A percentile compares a stretch with the other conserved stretches of the same genome.
Conservation (phyloP, 768 basidiomycete genomes). For the Xerocomellus intermedius region DNA sequence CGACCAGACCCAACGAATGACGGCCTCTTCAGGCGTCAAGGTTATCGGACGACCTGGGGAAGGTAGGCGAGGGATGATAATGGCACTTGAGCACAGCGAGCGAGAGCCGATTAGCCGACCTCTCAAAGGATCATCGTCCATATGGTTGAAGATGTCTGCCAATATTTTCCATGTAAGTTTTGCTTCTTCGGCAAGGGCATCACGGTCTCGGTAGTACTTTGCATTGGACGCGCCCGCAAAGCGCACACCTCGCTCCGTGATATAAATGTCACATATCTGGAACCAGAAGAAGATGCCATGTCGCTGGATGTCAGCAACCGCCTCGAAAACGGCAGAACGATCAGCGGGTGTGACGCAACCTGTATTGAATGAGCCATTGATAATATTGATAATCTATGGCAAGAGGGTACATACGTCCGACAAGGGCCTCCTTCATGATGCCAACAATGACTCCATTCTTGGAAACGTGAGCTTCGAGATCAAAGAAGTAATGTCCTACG, state of each 20-base stretch:
- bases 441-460: constrained; percentile 31
- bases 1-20: constrained; percentile 24
- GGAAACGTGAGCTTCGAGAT: constrained; percentile 29
- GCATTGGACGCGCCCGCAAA: constrained; percentile 24
- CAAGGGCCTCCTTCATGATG: constrained; percentile 29
- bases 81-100: not conserved
- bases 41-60: constrained; percentile 21
- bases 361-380: constrained; percentile 12
- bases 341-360: constrained; percentile 24
- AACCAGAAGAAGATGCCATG: constrained; percentile 27
- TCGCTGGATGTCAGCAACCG: constrained; percentile 32
- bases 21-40: constrained; percentile 16
- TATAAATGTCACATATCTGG: constrained; percentile 23
- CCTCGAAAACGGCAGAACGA: constrained; percentile 28
- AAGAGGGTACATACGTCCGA: constrained; percentile 25
- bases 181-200: constrained; percentile 24
- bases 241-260: constrained; percentile 30
- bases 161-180: constrained; percentile 17
- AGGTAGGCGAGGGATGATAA: constrained; percentile 29
- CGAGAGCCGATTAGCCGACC: not conserved
- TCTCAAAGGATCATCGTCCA: constrained; percentile 1
- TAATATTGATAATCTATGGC: not conserved
- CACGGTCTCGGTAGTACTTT: constrained; percentile 20
- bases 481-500: constrained; percentile 30
- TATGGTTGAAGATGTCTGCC: constrained; percentile 19